Evolutionary conservation across 257 asterid genomes (phyloP).

Genomic region (Solanum habrochaites): DNA sequence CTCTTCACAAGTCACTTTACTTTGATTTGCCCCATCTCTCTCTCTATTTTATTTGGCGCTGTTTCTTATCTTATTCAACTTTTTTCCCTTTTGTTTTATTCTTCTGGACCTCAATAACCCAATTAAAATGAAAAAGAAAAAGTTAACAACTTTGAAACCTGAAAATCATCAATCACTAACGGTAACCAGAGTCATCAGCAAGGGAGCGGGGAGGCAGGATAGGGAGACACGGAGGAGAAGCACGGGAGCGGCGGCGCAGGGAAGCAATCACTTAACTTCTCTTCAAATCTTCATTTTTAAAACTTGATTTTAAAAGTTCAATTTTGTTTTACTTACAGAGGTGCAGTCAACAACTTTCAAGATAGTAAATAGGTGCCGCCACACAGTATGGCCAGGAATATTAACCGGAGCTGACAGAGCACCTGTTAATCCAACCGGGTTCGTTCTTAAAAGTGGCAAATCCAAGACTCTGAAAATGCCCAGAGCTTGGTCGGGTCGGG

Average conservation of each 20-base stretch:
- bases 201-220: no score
- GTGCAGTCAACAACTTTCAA: constrained; percentile 67
- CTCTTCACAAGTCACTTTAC: background rate
- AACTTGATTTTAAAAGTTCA: background rate
- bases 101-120: background rate
- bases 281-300: no score
- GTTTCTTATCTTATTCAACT: background rate
- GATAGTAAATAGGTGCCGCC: constrained; percentile 79
- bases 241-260: no score
- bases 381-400: constrained; percentile 86
- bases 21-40: background rate
- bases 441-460: constrained; percentile 46
- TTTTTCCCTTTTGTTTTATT: background rate
- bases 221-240: no score
- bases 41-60: background rate
- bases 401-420: constrained; percentile 78
- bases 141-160: background rate
- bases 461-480: constrained; percentile 67
- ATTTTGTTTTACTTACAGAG: constrained; percentile 11
- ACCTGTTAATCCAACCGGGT: constrained; percentile 58
- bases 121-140: background rate
- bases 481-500: constrained; percentile 76
- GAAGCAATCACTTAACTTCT: background rate
- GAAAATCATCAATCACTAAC: background rate
- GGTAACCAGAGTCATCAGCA: background rate